Base-by-base conservation (phyloP, 257 asterid genomes). In the Lantana camara region DNA sequence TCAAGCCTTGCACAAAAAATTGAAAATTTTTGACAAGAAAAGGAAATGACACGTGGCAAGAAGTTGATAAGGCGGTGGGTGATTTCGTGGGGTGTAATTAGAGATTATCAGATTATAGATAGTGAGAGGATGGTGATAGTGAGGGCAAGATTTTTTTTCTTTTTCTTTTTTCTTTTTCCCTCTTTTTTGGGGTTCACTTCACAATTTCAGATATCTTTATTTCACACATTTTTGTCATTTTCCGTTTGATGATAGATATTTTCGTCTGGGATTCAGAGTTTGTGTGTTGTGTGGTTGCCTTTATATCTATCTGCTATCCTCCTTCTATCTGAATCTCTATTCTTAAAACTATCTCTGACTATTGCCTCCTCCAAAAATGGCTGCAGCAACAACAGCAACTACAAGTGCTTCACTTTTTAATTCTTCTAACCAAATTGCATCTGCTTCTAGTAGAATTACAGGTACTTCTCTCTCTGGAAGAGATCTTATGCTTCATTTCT, bases 341-440 rank as follows among this genome's bases (percentile, higher is more conserved):
- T 55, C 57, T 48, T 55, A 22, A 27, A 50, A 17, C 22, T 5
- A 29, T 27, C 51, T 48, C 24, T n/a, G n/a, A n/a, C n/a, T n/a
- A n/a, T n/a, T n/a, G n/a, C n/a, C 37, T 7, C n/a, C 59, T 62
- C 38, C 76, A 67, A 50, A 17, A 69, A 75, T 76, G 81, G 81
- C 83, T 44, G 71, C 88, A 13, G 71, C 88, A 13, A 23, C 78
- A 16, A 71, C 88, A 23, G 72, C 83, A 51, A 58, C 81, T 53
- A 44, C 88, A 51, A 74, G 72, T 76, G 73, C 89, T 54, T 77
- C 85, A 5, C 72, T 74, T 29, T 79, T 83, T 61, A 67, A 73
- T 49, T 80, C 88, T 67, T 78, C 88, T 22, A 79, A 79, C 32
- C 76, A 83, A 72, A 75, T 81, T 69, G 47, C 79, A 20, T 38